Evolutionary conservation across 2,329 filamentous ascomycete genomes (phyloP), one percentile per base, ranked within the genome.

Genomic region (Colletotrichum falcatum): DNA sequence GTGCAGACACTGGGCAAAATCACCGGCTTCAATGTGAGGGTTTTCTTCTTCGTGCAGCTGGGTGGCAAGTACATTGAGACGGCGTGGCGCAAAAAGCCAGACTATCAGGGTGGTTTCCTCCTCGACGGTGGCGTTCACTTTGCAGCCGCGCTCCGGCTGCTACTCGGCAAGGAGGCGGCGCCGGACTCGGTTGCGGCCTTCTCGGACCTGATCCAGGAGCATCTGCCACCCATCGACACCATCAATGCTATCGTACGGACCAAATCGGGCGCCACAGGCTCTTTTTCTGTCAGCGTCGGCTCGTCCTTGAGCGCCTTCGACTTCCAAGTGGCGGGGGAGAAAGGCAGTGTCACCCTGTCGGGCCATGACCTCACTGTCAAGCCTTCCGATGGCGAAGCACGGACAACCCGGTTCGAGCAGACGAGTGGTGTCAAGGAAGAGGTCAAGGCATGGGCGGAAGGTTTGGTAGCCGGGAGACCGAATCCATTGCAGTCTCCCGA

Each of bases 41-140:
- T 85, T 65, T 82, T 83, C 70, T 77, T 76, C 2, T 79, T 83
- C 70, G 82, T 90, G 0, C 76, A 80, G 65, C 39, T 71, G 49
- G 69, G 69, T 39, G 69, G 69, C 26, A 70, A 71, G 48, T 71
- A 71, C 65, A 71, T 71, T 16, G 69, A 71, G 69, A 71, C 69
- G 26, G 59, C 65, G n/a, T 71, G 92, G 93, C 89, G 93, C 65
- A 91, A 91, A 78, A 86, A 82, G 65, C 92, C 92, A 1, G 84
- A 87, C 62, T 88, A 93, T 77, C 92, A 94, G 79, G 93, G 92
- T 65, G 92, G 93, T 0, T 94, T 94, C 77, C 78, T 94, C 65
- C 87, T 95, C 2, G 92, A 95, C 76, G 91, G 89, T 18, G 92
- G 93, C 53, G 91, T 95, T 33, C 93, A 95, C 79, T 90, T 88